phyloP scores from a whole-genome alignment of 306 rosid species.

The Trichosanthes cucumerina region DNA sequence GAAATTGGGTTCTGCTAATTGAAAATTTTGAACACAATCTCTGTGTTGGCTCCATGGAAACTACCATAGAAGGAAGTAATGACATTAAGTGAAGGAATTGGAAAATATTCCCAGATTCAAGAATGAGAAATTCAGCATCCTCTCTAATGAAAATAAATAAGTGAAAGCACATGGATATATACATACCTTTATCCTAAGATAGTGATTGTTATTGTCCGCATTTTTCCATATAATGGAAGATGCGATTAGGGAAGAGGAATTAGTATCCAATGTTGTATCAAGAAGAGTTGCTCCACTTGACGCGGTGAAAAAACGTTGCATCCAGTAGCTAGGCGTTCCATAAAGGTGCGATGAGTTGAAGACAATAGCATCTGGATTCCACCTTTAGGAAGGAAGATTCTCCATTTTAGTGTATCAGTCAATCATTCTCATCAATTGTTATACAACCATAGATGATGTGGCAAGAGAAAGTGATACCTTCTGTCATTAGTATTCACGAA shows the following conservation, averaged over 20 bases:
- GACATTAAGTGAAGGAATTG: background rate
- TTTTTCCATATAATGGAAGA: constrained; percentile 52
- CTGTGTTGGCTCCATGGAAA: background rate
- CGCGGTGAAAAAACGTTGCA: constrained; percentile 50
- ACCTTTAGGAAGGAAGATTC: constrained; percentile 27
- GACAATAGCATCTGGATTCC: constrained; percentile 94
- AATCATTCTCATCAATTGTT: background rate
- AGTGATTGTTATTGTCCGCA: constrained; percentile 16
- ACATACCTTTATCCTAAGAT: constrained; percentile 57
- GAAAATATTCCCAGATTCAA: background rate
- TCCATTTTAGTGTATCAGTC: constrained; percentile 15
- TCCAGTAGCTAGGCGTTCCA: constrained; percentile 97
- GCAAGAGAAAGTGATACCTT: constrained; percentile 28
- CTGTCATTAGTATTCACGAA: constrained; percentile 67
- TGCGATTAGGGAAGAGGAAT: constrained; percentile 30
- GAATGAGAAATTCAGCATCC: background rate
- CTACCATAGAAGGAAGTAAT: background rate
- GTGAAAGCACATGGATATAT: background rate
- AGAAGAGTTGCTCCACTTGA: constrained; percentile 83
- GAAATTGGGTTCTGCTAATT: background rate
- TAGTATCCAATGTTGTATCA: constrained; percentile 34
- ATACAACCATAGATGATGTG: background rate
- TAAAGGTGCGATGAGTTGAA: constrained; percentile 59
- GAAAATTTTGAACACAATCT: background rate
- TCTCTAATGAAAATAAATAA: background rate